A percentile compares a stretch with the other conserved stretches of the same genome.
Evolutionary conservation across 2,329 filamentous ascomycete genomes (phyloP).

Genomic region (Ophiocordyceps sinensis): DNA sequence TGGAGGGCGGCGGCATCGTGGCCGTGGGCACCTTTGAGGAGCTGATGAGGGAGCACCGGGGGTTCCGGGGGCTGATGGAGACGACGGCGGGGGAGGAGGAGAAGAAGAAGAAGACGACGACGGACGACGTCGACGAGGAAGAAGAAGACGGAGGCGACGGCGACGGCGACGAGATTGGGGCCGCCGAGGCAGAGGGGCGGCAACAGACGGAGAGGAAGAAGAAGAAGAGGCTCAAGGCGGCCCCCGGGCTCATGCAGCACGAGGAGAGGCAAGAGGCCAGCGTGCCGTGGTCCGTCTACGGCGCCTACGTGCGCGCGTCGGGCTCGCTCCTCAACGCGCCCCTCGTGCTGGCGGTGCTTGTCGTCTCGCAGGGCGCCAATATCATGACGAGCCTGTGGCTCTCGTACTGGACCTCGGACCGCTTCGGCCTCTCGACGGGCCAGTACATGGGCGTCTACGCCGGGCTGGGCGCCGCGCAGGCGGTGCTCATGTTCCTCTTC

Average conservation of each 20-base stretch:
- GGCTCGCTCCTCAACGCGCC: slow-evolving; percentile 57
- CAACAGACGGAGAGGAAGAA: slow-evolving; percentile 15
- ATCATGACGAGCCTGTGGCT: slow-evolving; percentile 85
- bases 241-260: slow-evolving; percentile 53
- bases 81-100: slow-evolving; percentile 60
- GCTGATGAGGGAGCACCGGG: slow-evolving; percentile 63
- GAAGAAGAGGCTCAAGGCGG: slow-evolving; percentile 44
- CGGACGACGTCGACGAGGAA: slow-evolving; percentile 33
- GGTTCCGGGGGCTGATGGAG: slow-evolving; percentile 74
- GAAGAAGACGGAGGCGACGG: too few species aligned
- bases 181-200: slow-evolving; percentile 19
- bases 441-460: slow-evolving; percentile 62
- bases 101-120: slow-evolving; percentile 35
- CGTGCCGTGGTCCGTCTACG: slow-evolving; percentile 69
- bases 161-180: slow-evolving; percentile 22
- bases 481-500: slow-evolving; percentile 65
- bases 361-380: slow-evolving; percentile 68
- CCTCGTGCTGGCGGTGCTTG: slow-evolving; percentile 45
- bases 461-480: slow-evolving; percentile 56
- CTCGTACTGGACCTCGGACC: slow-evolving; percentile 80
- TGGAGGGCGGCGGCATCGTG: slow-evolving; percentile 73
- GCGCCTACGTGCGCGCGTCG: slow-evolving; percentile 61
- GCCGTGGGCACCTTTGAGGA: slow-evolving; percentile 83
- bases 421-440: slow-evolving; percentile 52
- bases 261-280: slow-evolving; percentile 58